Evolutionary conservation across 345 rosid genomes (phyloP), one percentile per base, ranked within the genome.

Genomic region (Gossypioides kirkii): DNA sequence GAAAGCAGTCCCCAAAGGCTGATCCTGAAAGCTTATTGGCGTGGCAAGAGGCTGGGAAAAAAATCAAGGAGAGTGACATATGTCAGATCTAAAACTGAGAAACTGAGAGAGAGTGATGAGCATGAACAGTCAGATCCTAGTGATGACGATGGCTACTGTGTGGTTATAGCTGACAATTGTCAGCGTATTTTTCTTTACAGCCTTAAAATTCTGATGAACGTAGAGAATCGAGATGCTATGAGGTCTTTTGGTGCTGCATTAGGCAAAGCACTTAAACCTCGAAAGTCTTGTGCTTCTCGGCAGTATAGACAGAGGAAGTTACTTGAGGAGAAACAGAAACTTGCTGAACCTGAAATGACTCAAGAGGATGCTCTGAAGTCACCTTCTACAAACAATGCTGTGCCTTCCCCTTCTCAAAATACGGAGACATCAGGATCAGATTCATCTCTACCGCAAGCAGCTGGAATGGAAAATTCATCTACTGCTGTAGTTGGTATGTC

Each of bases 1-100:
- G 99, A 88, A 89, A 85, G 87, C 99, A 95, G 83, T 85, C 97
- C 79, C 93, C 89, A 59, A 95, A 92, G 83, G 98, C 94, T 69
- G 97, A 95, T 80, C 86, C 97, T 63, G 89, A 83, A 64, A 90
- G 92, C 59, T 78, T 95, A 80, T 82, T 90, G 77, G 97, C 99
- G 43, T 95, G 99, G 99, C 99, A 91, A 87, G 98, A 90, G 86
- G 94, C 94, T 89, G 98, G 98, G 73, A 90, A 90, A 83, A 89
- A 86, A 87, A 91, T 83, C 84, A 81, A 80, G 98, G 90, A 89
- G 86, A 89, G 86, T 88, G 94, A 93, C 93, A 13, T 84, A 84
- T 82, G 96, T 93, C 73, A 85, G 97, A 80, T 91, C 98, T 36
- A 94, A 90, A 81, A 88, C 90, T 76, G 99, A 93, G 80, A 90